Evolutionary conservation across 2,329 filamentous ascomycete species (phyloP).

Genomic region (Arthrocladium fulminans): DNA sequence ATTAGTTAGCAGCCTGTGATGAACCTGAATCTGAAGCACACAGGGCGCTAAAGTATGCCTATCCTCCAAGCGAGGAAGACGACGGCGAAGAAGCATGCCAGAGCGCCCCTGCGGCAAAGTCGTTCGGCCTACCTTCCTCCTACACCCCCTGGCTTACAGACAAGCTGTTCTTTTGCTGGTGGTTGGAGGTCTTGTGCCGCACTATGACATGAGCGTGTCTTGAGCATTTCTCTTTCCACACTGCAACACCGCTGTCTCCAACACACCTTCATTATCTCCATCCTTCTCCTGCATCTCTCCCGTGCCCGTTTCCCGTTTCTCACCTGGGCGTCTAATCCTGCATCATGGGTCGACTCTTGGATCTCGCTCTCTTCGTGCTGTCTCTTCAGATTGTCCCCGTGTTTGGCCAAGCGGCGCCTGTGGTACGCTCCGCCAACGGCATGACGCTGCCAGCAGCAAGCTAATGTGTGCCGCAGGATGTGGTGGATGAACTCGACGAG

Average conservation of each 20-base stretch:
- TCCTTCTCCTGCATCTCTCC: slow-evolving; percentile 17
- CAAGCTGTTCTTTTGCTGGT: background rate
- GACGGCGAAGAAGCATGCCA: background rate
- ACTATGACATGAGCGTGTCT: slow-evolving; percentile 2
- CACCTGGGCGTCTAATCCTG: slow-evolving; percentile 8
- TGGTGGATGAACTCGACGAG: slow-evolving; percentile 58
- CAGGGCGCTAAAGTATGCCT: background rate
- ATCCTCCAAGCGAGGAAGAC: background rate
- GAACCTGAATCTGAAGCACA: background rate
- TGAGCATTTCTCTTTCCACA: slow-evolving; percentile 1
- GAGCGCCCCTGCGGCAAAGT: too few relatives aligned
- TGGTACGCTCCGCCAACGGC: slow-evolving; percentile 10
- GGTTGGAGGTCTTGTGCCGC: background rate
- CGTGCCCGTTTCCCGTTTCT: slow-evolving; percentile 10
- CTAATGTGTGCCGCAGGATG: slow-evolving; percentile 25
- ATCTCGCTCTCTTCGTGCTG: slow-evolving; percentile 62
- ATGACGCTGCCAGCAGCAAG: slow-evolving; percentile 18
- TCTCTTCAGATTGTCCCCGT: slow-evolving; percentile 59
- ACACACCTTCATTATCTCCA: background rate
- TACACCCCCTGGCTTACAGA: background rate
- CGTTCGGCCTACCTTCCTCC: background rate
- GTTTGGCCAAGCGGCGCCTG: slow-evolving; percentile 47
- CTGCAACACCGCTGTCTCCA: background rate
- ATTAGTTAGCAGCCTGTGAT: background rate
- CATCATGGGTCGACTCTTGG: slow-evolving; percentile 65